Percentiles rank a stretch among this genome's conserved stretches.
Evolutionary conservation across 225 moss, liverwort and hornwort species (phyloP).

Genomic region (Asterella californica): DNA sequence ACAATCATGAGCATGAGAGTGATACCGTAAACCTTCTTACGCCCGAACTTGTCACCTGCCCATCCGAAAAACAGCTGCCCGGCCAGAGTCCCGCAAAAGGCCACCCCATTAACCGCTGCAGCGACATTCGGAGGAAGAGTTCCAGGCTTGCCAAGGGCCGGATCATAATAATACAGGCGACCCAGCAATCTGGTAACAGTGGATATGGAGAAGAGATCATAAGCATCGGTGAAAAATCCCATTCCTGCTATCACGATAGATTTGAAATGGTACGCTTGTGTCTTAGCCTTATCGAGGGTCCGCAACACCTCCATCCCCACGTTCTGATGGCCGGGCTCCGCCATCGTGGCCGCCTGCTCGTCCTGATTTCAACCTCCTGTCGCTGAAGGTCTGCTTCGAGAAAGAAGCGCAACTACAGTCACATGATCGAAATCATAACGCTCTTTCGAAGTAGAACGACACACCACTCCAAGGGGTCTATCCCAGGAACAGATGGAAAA

Average conservation of each 20-base stretch:
- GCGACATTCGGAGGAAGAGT: conserved; percentile 10
- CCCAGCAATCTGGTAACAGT: conserved; percentile 34
- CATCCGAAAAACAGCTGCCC: conserved; percentile 26
- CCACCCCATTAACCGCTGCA: conserved; percentile 18
- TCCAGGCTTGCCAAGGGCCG: conserved; percentile 10
- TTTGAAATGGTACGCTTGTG: conserved; percentile 42
- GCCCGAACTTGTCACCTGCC: conserved; percentile 39
- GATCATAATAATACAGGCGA: conserved; percentile 18
- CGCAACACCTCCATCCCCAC: conserved; percentile 23
- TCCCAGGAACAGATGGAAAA: no score
- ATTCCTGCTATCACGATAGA: conserved; percentile 77
- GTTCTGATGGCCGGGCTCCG: no score
- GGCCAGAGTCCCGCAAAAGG: conserved; percentile 5
- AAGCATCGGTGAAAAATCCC: conserved; percentile 73
- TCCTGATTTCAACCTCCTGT: no score
- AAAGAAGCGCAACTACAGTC: no score
- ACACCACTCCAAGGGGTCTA: no score
- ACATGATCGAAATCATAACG: no score
- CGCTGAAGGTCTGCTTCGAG: no score
- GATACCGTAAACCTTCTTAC: conserved; percentile 40
- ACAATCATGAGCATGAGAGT: conserved; percentile 37
- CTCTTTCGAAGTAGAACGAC: no score
- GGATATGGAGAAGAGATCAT: conserved; percentile 59
- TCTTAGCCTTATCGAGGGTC: conserved; percentile 32
- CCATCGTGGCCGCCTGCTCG: no score